A percentile compares a stretch with the other conserved stretches of the same genome.
Evolutionary conservation across 129 eudicot genomes (phyloP).

Genomic region (Centrapalus pauciflorus): DNA sequence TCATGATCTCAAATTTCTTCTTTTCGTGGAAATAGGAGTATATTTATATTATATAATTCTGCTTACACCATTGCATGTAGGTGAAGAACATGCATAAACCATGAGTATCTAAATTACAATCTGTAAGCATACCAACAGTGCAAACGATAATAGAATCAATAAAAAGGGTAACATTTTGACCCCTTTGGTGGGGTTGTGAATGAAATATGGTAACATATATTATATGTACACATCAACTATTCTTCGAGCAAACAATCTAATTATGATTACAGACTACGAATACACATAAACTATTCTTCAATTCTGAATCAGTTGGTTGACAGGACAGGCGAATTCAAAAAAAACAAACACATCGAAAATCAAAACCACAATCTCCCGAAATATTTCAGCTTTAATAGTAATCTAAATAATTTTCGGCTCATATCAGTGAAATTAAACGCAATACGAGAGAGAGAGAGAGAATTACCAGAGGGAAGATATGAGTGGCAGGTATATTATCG

Average conservation of each 20-base stretch:
- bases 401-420: neutral
- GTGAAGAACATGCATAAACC: neutral
- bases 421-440: neutral
- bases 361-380: neutral
- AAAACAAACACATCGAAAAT: neutral
- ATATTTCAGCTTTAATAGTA: neutral
- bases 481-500: conserved; percentile 15
- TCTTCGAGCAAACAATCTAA: neutral
- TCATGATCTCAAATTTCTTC: neutral
- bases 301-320: neutral
- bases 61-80: neutral
- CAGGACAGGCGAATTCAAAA: neutral
- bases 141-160: too few species aligned
- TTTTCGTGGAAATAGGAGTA: neutral
- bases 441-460: too few species aligned
- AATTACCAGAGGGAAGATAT: conserved; percentile 29
- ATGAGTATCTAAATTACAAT: too few species aligned
- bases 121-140: too few species aligned
- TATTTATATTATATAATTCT: neutral
- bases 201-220: neutral
- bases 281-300: neutral
- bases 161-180: too few species aligned
- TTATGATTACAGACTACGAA: neutral
- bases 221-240: neutral
- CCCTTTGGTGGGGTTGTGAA: too few species aligned